Conservation (phyloP, 1,284 basidiomycete species). For the Amylostereum areolatum region DNA sequence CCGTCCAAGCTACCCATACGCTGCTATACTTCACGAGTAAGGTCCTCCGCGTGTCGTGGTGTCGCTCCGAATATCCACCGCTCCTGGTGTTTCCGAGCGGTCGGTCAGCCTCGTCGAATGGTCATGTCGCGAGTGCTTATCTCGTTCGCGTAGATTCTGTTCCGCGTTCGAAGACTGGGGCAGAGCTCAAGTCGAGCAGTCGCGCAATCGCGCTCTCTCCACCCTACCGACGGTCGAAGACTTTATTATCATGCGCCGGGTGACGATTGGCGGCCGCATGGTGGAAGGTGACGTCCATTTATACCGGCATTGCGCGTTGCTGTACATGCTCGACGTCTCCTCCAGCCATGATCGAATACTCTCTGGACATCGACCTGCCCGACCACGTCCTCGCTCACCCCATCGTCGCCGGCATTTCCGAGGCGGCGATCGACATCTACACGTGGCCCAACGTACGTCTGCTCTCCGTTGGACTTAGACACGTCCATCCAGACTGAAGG, state of each 20-base stretch:
- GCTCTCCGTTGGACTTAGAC: neutral
- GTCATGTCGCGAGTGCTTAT: neutral
- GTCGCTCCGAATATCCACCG: constrained; percentile 29
- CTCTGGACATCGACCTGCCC: constrained; percentile 38
- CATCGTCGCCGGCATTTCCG: constrained; percentile 33
- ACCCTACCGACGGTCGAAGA: constrained; percentile 35
- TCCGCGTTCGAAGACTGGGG: constrained; percentile 34
- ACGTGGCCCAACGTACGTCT: constrained; percentile 43
- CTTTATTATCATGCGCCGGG: constrained; percentile 36
- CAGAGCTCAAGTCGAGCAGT: constrained; percentile 34
- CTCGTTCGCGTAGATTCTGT: constrained; percentile 26
- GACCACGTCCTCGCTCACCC: constrained; percentile 37
- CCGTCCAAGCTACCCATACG: constrained; percentile 32
- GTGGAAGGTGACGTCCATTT: constrained; percentile 34
- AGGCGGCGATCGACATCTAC: constrained; percentile 41
- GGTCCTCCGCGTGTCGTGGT: constrained; percentile 10
- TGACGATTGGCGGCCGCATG: constrained; percentile 36
- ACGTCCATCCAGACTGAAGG: neutral
- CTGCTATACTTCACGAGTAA: constrained; percentile 36
- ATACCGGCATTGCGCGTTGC: constrained; percentile 9
- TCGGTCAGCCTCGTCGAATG: constrained; percentile 9
- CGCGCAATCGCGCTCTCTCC: constrained; percentile 29
- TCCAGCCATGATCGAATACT: constrained; percentile 39
- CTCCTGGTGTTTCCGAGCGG: constrained; percentile 31
- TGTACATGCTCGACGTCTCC: no score